Evolutionary conservation across 306 rosid species (phyloP), one percentile per base, ranked within the genome.

Genomic region (Purshia tridentata): DNA sequence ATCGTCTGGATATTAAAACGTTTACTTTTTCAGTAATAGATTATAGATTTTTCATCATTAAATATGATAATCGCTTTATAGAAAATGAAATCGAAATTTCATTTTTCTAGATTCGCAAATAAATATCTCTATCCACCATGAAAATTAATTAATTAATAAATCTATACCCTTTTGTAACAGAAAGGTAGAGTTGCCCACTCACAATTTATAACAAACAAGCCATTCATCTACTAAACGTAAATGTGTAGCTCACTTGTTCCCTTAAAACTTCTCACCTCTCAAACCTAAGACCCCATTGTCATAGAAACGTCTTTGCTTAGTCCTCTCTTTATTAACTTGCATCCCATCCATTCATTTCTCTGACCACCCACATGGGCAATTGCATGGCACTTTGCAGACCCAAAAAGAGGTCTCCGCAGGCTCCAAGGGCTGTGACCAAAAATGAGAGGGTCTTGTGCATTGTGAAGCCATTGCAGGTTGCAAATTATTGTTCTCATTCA

Each of bases 231-330:
- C 55, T 4, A 14, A 66, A 66, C 44, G 54, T 46, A 6, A 10
- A 37, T 22, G 51, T 66, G 44, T 44, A 46, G 42, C 11, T 47
- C 16, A 56, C 20, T 46, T 22, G 54, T 22, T 42, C 51, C 51
- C 48, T 18, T 64, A 6, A 64, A 64, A 64, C 69, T 44, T n/a
- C 69, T 44, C 19, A 64, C 69, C 35, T 2, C 51, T 10, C 42
- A 5, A 44, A 44, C 37, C 51, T 37, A 42, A 23, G 42, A 64
- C 42, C 69, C 69, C 35, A 29, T 29, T 29, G n/a, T n/a, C n/a
- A n/a, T n/a, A n/a, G 18, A 18, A 63, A 64, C 52, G 69, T 44
- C 39, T 44, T 42, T 64, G 50, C 35, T 18, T 10, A 22, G 35
- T 42, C 42, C 51, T 41, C 49, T 8, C 67, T 29, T 35, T 40